A percentile compares a stretch with the other conserved stretches of the same genome.
Evolutionary conservation across 306 rosid species (phyloP).

Genomic region (Mucuna pruriens): DNA sequence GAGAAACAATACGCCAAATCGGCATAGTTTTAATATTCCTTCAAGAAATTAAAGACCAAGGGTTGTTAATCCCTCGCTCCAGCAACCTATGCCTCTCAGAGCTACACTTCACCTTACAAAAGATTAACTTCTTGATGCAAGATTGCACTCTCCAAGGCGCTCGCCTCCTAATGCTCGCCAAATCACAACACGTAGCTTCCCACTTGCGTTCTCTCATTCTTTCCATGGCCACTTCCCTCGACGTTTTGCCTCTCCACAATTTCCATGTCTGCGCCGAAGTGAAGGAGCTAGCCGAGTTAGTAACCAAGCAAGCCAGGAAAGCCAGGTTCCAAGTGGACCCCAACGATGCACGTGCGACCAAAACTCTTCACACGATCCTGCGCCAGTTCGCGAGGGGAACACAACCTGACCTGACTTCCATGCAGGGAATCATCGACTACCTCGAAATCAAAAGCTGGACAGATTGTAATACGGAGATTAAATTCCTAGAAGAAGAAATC

Average conservation of each 20-base stretch:
- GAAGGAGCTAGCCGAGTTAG: slow-evolving; percentile 64
- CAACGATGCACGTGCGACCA: slow-evolving; percentile 42
- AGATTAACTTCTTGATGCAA: slow-evolving; percentile 60
- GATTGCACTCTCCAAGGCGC: slow-evolving; percentile 62
- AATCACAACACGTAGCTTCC: slow-evolving; percentile 52
- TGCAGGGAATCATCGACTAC: slow-evolving; percentile 50
- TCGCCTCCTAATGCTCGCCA: slow-evolving; percentile 59
- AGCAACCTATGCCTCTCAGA: slow-evolving; percentile 60
- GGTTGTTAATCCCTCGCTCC: slow-evolving; percentile 31
- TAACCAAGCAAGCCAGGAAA: slow-evolving; percentile 62
- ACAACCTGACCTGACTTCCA: slow-evolving; percentile 50
- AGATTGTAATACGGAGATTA: slow-evolving; percentile 61
- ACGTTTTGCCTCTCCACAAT: slow-evolving; percentile 57
- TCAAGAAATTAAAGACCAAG: slow-evolving; percentile 51
- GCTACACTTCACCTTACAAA: slow-evolving; percentile 71
- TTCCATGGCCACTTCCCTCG: slow-evolving; percentile 61
- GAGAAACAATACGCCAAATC: slow-evolving; percentile 68
- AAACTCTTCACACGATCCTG: slow-evolving; percentile 40
- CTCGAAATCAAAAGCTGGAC: slow-evolving; percentile 62
- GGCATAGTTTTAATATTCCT: slow-evolving; percentile 59
- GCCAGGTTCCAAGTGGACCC: slow-evolving; percentile 49
- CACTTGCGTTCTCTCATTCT: slow-evolving; percentile 55
- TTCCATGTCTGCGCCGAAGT: slow-evolving; percentile 59
- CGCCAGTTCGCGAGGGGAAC: slow-evolving; percentile 57
- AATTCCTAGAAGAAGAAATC: slow-evolving; percentile 68